These are phyloP conservation scores for Ceratocystis variospora DNA, from an alignment of 2,329 filamentous ascomycete species.

Conservation along the genomic window DNA sequence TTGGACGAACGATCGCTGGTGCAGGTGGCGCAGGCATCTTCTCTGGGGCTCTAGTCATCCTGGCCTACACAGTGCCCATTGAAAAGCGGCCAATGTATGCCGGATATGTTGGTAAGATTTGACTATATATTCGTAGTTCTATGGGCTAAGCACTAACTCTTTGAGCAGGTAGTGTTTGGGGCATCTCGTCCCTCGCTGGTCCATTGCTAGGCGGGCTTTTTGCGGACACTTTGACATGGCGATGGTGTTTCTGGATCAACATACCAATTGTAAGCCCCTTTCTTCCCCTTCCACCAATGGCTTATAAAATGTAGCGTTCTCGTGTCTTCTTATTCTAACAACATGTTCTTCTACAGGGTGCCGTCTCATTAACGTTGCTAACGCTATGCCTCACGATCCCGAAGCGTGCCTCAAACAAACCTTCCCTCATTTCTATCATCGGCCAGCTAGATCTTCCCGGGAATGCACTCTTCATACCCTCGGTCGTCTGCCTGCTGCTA, in stretches of 20 bases:
- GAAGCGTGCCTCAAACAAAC: conserved; percentile 17
- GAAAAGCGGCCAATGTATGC: conserved; percentile 27
- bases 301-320: neutral
- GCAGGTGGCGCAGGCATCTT: conserved; percentile 34
- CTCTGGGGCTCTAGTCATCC: conserved; percentile 32
- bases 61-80: conserved; percentile 29
- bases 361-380: conserved; percentile 12
- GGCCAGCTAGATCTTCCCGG: conserved; percentile 24
- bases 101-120: conserved; percentile 23
- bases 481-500: conserved; percentile 28
- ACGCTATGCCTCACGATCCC: conserved; percentile 10
- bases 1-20: conserved; percentile 28
- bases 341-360: conserved; percentile 1
- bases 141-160: conserved; percentile 22
- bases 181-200: conserved; percentile 26
- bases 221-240: conserved; percentile 24
- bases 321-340: neutral
- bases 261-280: conserved; percentile 24
- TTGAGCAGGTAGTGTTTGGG: conserved; percentile 27
- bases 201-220: conserved; percentile 23
- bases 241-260: conserved; percentile 27
- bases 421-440: conserved; percentile 22
- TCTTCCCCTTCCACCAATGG: neutral
- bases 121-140: conserved; percentile 15
- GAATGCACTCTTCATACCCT: conserved; percentile 20